phyloP scores from a whole-genome alignment of 371 early-diverging fungal species.

The Capillidium heterosporum region DNA sequence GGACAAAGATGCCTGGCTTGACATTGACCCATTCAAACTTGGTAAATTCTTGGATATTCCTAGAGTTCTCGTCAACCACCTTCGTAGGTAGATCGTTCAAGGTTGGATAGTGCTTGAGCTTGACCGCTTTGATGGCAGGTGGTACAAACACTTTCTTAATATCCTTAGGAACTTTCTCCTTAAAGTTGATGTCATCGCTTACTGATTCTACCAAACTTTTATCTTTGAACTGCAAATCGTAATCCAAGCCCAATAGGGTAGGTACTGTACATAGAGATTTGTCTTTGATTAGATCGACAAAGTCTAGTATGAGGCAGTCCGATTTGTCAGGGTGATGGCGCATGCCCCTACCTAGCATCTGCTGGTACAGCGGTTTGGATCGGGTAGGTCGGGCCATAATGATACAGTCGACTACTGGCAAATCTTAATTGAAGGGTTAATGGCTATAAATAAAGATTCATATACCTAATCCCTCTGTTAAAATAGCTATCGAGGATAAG shows the following conservation, averaged over 20 bases:
- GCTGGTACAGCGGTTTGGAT: slow-evolving; percentile 63
- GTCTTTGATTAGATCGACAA: slow-evolving; percentile 42
- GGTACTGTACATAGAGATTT: slow-evolving; percentile 36
- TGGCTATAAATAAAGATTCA: background rate
- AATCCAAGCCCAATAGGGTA: slow-evolving; percentile 45
- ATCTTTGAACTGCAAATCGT: slow-evolving; percentile 16
- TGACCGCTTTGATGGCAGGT: slow-evolving; percentile 6
- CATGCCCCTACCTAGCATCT: slow-evolving; percentile 91
- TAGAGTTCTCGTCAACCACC: slow-evolving; percentile 16
- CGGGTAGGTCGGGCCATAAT: slow-evolving; percentile 77
- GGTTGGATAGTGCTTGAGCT: slow-evolving; percentile 26
- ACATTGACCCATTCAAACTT: slow-evolving; percentile 26
- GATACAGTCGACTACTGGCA: slow-evolving; percentile 74
- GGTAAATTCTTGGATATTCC: slow-evolving; percentile 14
- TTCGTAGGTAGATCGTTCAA: slow-evolving; percentile 25
- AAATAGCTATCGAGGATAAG: slow-evolving; percentile 16
- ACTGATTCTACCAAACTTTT: background rate
- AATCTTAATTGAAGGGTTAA: slow-evolving; percentile 25
- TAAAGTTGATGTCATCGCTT: slow-evolving; percentile 4
- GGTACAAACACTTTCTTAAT: slow-evolving; percentile 5
- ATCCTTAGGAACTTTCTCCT: background rate
- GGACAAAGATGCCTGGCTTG: slow-evolving; percentile 18
- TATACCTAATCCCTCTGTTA: slow-evolving; percentile 54
- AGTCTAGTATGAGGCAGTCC: slow-evolving; percentile 72
- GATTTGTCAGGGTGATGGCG: slow-evolving; percentile 39